Evolutionary conservation across 805 yeast species (phyloP), one percentile per base, ranked within the genome.

Genomic region (Candida endomychidarum): DNA sequence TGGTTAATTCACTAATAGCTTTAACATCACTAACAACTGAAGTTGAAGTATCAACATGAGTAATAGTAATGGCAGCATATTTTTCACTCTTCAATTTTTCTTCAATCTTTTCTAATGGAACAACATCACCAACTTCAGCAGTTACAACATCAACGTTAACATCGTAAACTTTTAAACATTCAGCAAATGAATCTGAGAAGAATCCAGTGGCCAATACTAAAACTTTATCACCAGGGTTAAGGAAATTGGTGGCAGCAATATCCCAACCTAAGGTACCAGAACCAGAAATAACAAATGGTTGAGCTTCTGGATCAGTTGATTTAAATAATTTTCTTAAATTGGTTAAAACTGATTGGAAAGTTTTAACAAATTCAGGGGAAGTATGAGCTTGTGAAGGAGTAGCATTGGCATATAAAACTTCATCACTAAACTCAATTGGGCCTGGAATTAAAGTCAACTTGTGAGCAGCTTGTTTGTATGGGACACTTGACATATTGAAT

Each of bases 261-360:
- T 90, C 98, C 96, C 96, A 90, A 25, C 98, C 98, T 29, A 90
- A 73, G 15, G 97, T 88, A 42, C 98, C 98, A 2, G 95, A 83
- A 30, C 97, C 98, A 3, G 93, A 75, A 42, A 91, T 58, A 11
- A 91, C 86, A 45, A 86, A 73, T 6, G 90, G 87, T 67, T 87
- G 96, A 25, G 93, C 77, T 8, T 42, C 40, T 10, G 77, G 61
- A 52, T 75, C 79, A 19, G 78, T 67, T 20, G 91, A 80, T 57
- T 81, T 76, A 75, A 90, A 90, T 50, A 91, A 63, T 49, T 70
- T 73, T 53, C 97, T 78, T 52, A 87, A 74, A 60, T 80, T 78
- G 53, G 72, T 62, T 55, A 91, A 73, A 11, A 77, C 83, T 14
- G 74, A 61, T 59, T 83, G 85, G 70, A 90, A 90, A 22, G 83